A percentile compares a stretch with the other conserved stretches of the same genome.
These are phyloP conservation scores for Exophiala xenobiotica DNA, from an alignment of 2,329 filamentous ascomycete species.

Conservation along the genomic window DNA sequence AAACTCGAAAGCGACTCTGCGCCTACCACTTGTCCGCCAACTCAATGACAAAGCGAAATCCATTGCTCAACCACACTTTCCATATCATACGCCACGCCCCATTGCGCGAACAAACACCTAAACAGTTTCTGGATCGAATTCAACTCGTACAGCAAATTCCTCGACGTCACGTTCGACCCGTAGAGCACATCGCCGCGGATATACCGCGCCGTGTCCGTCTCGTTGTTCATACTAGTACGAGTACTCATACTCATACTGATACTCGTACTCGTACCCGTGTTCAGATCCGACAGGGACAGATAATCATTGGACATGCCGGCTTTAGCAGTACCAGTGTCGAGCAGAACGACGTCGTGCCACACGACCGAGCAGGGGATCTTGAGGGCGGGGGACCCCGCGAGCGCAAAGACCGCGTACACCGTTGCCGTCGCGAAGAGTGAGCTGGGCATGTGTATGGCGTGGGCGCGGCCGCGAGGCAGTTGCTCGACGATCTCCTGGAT, in stretches of 20 bases:
- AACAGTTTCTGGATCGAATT: conserved; percentile 51
- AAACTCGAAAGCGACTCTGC: no score
- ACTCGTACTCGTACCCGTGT: no score
- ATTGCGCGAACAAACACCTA: conserved; percentile 45
- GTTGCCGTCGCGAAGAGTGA: conserved; percentile 47
- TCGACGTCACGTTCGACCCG: conserved; percentile 31
- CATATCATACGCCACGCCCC: conserved; percentile 49
- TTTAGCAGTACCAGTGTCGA: background rate
- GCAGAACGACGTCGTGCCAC: conserved; percentile 42
- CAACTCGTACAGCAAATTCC: conserved; percentile 48
- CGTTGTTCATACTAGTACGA: conserved; percentile 28
- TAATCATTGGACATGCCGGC: no score
- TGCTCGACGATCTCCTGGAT: conserved; percentile 50
- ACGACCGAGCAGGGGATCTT: conserved; percentile 41
- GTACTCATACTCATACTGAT: background rate
- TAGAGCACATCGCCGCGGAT: conserved; percentile 35
- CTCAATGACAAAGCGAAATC: conserved; percentile 45
- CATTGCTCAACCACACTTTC: conserved; percentile 45
- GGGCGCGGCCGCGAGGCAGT: conserved; percentile 45
- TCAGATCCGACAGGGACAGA: no score
- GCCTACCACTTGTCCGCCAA: no score
- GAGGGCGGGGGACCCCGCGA: conserved; percentile 40
- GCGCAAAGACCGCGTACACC: conserved; percentile 43
- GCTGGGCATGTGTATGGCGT: conserved; percentile 48
- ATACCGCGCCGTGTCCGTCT: conserved; percentile 42